phyloP scores from a whole-genome alignment of 2,329 filamentous ascomycete genomes.

The Xylariaceae sp. region DNA sequence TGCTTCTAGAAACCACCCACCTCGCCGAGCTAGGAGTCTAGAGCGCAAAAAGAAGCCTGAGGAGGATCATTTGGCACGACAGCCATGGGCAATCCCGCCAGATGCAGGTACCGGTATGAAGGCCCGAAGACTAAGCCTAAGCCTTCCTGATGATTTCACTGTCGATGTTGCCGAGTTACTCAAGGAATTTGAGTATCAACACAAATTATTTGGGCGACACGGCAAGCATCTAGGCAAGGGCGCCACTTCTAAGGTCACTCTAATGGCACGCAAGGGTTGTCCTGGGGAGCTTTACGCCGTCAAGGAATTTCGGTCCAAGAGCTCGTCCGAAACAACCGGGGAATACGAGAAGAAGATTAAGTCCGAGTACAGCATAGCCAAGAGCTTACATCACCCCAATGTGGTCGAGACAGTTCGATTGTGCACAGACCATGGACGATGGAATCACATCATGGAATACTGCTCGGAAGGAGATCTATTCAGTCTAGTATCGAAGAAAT shows the following conservation, averaged over 20 bases:
- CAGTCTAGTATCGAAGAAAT: constrained; percentile 72
- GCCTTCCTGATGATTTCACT: constrained; percentile 74
- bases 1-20: constrained; percentile 34
- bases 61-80: constrained; percentile 48
- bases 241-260: constrained; percentile 79
- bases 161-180: constrained; percentile 73
- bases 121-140: constrained; percentile 76
- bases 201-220: constrained; percentile 72
- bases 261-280: constrained; percentile 76
- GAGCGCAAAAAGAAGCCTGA: constrained; percentile 39
- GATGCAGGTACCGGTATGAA: constrained; percentile 77
- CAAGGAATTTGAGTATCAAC: constrained; percentile 72
- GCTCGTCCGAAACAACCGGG: constrained; percentile 68
- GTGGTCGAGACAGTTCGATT: constrained; percentile 81
- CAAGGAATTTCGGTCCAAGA: constrained; percentile 83
- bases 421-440: constrained; percentile 75
- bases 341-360: constrained; percentile 91
- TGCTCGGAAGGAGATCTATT: constrained; percentile 84
- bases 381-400: constrained; percentile 84
- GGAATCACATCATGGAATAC: constrained; percentile 95
- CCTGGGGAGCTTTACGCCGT: constrained; percentile 76
- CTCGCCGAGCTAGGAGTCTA: constrained; percentile 36
- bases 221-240: constrained; percentile 82
- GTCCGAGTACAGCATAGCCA: constrained; percentile 86
- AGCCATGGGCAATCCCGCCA: constrained; percentile 66